Conservation (phyloP, 139 green algal species). For the Volvox reticuliferus region DNA sequence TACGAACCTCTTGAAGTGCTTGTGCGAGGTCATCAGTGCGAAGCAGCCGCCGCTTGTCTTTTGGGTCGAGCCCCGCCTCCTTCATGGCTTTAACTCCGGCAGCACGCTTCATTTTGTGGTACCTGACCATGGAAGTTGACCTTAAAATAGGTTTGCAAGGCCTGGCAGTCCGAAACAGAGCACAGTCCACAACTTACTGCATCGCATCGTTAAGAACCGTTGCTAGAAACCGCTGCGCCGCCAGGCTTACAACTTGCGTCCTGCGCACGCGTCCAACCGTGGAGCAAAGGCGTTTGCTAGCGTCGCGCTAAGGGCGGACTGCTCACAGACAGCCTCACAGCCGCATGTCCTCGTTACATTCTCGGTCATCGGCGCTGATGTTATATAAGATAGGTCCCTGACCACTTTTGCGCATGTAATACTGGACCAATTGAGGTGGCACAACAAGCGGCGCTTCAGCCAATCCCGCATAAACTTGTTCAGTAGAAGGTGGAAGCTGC, state of each 20-base stretch:
- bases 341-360: constrained; percentile 46
- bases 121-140: neutral
- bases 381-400: constrained; percentile 33
- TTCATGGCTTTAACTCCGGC: constrained; percentile 41
- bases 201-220: constrained; percentile 25
- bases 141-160: too few relatives aligned
- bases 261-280: neutral
- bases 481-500: neutral
- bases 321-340: neutral
- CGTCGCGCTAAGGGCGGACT: too few relatives aligned
- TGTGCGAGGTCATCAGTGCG: constrained; percentile 41
- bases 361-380: constrained; percentile 20
- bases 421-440: constrained; percentile 32
- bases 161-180: too few relatives aligned
- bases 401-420: constrained; percentile 35
- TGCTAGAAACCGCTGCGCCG: constrained; percentile 19
- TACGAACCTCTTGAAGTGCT: constrained; percentile 39
- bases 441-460: constrained; percentile 28
- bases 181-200: neutral
- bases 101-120: constrained; percentile 39
- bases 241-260: constrained; percentile 39
- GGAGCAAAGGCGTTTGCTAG: neutral
- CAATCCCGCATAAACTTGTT: constrained; percentile 21
- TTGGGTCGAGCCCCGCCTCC: constrained; percentile 38
- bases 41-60: constrained; percentile 35